These are phyloP conservation scores for Orbilia oligospora DNA, from an alignment of 2,329 filamentous ascomycete genomes.

Conservation along the genomic window DNA sequence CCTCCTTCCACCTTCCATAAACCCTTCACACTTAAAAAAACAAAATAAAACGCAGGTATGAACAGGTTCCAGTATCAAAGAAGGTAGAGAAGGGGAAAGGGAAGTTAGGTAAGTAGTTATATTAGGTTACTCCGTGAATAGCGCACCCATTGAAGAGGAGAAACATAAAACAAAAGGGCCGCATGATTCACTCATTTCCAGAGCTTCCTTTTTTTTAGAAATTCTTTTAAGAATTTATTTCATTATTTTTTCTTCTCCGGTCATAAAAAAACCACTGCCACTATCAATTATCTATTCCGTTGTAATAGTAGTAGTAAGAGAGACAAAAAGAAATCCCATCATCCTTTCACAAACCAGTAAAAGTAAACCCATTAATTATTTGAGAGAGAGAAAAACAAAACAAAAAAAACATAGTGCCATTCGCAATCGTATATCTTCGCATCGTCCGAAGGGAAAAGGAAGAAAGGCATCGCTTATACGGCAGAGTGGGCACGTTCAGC, in stretches of 20 bases:
- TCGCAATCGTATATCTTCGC: background rate
- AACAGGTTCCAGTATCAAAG: slow-evolving; percentile 20
- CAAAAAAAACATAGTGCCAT: too few relatives aligned
- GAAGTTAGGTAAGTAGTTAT: too few relatives aligned
- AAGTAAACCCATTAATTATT: background rate
- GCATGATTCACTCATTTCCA: slow-evolving; percentile 23
- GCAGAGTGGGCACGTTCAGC: slow-evolving; percentile 54
- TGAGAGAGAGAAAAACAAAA: background rate
- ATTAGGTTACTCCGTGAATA: slow-evolving; percentile 17
- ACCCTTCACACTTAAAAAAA: too few relatives aligned
- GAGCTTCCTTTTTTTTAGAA: too few relatives aligned
- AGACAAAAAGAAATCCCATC: background rate
- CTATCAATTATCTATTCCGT: slow-evolving; percentile 48
- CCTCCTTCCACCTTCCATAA: background rate
- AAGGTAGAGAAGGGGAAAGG: slow-evolving; percentile 19
- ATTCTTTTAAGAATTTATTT: background rate
- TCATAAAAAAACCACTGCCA: slow-evolving; percentile 35
- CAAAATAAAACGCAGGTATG: too few relatives aligned
- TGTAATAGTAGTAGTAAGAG: background rate
- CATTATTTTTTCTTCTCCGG: too few relatives aligned
- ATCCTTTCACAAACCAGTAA: slow-evolving; percentile 9
- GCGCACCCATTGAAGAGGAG: too few relatives aligned
- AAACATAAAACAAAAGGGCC: too few relatives aligned
- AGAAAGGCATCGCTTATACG: slow-evolving; percentile 25
- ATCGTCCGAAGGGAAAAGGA: background rate